Evolutionary conservation across 192 early-diverging fungal species (phyloP).

Genomic region (Coemansia sp.): DNA sequence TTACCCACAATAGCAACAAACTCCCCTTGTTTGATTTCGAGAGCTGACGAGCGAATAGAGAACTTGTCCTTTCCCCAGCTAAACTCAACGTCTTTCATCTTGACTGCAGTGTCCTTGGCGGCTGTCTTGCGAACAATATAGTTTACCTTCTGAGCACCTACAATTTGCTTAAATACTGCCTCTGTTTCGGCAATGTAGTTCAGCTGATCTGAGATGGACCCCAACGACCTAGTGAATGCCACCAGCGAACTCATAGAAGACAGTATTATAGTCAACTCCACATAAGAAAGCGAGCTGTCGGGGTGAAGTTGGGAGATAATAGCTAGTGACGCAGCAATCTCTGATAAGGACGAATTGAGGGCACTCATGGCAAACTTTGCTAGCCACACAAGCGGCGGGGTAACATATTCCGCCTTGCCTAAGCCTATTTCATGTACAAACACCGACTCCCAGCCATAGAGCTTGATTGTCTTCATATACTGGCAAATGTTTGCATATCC

Average conservation of each 20-base stretch:
- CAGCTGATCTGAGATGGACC: not conserved
- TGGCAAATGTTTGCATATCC: constrained; percentile 9
- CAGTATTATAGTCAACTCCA: constrained; percentile 13
- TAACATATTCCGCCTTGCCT: not conserved
- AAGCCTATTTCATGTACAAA: constrained; percentile 17
- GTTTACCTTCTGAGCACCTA: not conserved
- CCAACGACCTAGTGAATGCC: constrained; percentile 1
- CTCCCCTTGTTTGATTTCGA: constrained; percentile 18
- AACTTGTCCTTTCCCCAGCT: constrained; percentile 30
- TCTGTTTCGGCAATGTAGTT: constrained; percentile 4
- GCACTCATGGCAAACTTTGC: not conserved
- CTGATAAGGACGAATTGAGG: constrained; percentile 26
- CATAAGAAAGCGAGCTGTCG: constrained; percentile 15
- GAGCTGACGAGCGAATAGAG: not conserved
- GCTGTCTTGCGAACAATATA: constrained; percentile 3
- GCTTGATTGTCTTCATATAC: constrained; percentile 64
- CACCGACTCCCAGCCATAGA: constrained; percentile 59
- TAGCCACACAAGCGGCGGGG: constrained; percentile 1
- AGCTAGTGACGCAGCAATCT: constrained; percentile 55
- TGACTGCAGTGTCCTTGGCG: not conserved
- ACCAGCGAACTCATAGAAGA: constrained; percentile 12
- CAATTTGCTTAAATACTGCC: not conserved
- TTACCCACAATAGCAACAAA: constrained; percentile 54
- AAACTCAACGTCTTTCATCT: constrained; percentile 17
- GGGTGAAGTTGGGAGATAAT: constrained; percentile 55